A percentile compares a stretch with the other conserved stretches of the same genome.
These are phyloP conservation scores for Globisporangium paddicum DNA, from an alignment of 352 stramenopile genomes.

Conservation along the genomic window DNA sequence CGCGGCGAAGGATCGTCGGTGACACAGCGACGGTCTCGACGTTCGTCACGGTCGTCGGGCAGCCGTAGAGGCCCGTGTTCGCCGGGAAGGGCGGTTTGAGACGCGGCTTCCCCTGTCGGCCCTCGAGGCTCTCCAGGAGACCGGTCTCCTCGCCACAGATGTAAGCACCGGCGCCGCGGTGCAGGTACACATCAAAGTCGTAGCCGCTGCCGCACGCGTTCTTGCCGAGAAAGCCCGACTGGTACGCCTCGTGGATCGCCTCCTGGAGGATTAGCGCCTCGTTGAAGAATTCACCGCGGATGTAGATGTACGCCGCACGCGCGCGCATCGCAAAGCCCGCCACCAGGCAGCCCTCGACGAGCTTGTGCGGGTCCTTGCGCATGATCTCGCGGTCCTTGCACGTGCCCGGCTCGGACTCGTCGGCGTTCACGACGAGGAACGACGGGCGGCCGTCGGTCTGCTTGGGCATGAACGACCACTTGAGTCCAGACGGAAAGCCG, in stretches of 20 bases:
- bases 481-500: constrained; percentile 98
- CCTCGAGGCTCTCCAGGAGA: constrained; percentile 97
- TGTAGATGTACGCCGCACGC: constrained; percentile 99
- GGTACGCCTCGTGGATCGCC: constrained; percentile 99
- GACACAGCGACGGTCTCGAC: constrained; percentile 98
- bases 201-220: constrained; percentile 98
- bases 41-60: constrained; percentile 99
- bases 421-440: constrained; percentile 99
- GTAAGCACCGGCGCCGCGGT: constrained; percentile 98
- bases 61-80: constrained; percentile 98
- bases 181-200: constrained; percentile 99
- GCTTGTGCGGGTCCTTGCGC: constrained; percentile 99
- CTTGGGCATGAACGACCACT: constrained; percentile 99
- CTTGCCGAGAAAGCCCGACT: constrained; percentile 93
- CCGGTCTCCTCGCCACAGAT: constrained; percentile 99
- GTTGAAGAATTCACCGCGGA: constrained; percentile 99
- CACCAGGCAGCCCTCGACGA: constrained; percentile 98
- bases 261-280: constrained; percentile 97
- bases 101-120: constrained; percentile 96
- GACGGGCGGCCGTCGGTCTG: constrained; percentile 96
- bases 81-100: constrained; percentile 99
- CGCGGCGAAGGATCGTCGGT: constrained; percentile 97
- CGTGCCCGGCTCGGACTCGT: constrained; percentile 98
- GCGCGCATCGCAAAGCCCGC: constrained; percentile 98
- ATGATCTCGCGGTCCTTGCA: constrained; percentile 99